Conservation (phyloP, 1,284 basidiomycete genomes). For the Trichosporon coremiiforme region DNA sequence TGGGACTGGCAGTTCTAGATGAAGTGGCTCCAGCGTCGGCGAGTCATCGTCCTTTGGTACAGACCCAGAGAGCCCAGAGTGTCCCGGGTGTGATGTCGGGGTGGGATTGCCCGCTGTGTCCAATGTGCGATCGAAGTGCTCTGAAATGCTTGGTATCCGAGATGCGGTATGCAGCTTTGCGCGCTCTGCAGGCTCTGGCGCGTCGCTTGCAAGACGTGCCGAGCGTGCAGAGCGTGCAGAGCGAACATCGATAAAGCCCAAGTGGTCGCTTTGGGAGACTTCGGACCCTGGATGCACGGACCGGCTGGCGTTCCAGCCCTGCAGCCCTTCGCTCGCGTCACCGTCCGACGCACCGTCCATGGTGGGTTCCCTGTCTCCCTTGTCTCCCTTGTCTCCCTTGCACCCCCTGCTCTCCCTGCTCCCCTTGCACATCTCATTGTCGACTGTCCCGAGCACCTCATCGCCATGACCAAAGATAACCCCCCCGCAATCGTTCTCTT, state of each 20-base stretch:
- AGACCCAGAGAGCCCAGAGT: not conserved
- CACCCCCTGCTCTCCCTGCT: too few relatives aligned
- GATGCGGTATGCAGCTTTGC: not conserved
- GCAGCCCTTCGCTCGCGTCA: not conserved
- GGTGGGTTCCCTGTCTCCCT: not conserved
- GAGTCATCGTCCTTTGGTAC: slow-evolving; percentile 2
- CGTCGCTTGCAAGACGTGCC: too few relatives aligned
- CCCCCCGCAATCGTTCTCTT: not conserved
- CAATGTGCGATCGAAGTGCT: not conserved
- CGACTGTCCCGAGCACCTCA: too few relatives aligned
- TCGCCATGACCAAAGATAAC: not conserved
- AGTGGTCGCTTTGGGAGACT: not conserved
- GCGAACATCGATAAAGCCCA: not conserved
- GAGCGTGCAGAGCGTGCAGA: not conserved
- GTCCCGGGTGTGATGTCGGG: not conserved
- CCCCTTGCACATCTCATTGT: too few relatives aligned
- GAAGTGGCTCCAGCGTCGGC: not conserved
- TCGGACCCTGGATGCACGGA: not conserved
- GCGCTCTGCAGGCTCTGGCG: not conserved
- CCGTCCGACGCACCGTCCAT: not conserved
- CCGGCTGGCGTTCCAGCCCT: not conserved
- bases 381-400: not conserved
- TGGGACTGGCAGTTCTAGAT: too few relatives aligned
- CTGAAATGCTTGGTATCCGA: slow-evolving; percentile 1
- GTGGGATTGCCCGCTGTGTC: not conserved